These are phyloP conservation scores for Malus hybrid DNA, from an alignment of 331 rosid genomes.

Conservation along the genomic window DNA sequence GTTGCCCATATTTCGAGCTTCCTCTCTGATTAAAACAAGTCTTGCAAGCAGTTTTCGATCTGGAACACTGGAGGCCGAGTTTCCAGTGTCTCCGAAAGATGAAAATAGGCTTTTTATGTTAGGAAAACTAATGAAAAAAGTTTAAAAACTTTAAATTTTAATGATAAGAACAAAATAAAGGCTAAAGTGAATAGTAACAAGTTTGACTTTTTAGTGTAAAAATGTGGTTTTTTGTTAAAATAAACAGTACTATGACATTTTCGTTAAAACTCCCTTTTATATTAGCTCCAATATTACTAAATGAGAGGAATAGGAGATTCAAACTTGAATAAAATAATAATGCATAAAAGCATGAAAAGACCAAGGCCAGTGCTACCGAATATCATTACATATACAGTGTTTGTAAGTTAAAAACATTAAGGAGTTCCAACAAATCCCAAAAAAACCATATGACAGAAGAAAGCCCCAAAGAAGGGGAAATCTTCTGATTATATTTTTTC, in stretches of 20 bases:
- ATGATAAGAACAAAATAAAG: too few species aligned
- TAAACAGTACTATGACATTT: neutral
- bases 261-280: neutral
- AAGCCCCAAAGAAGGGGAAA: neutral
- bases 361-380: neutral
- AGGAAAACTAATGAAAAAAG: too few species aligned
- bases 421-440: neutral
- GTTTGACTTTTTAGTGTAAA: too few species aligned
- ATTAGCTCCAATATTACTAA: neutral
- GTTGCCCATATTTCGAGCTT: constrained; percentile 58
- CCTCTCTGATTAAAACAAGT: constrained; percentile 93
- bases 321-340: neutral
- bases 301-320: neutral
- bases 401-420: neutral
- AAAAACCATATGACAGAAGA: neutral
- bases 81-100: constrained; percentile 74
- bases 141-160: too few species aligned
- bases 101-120: neutral
- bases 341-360: neutral
- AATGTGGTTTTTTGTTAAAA: too few species aligned
- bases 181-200: too few species aligned
- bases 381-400: neutral
- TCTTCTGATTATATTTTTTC: neutral
- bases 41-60: constrained; percentile 91
- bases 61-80: constrained; percentile 70